Percentiles rank a stretch among this genome's conserved stretches.
These are phyloP conservation scores for Arbutus unedo DNA, from an alignment of 148 eudicot species.

Conservation along the genomic window DNA sequence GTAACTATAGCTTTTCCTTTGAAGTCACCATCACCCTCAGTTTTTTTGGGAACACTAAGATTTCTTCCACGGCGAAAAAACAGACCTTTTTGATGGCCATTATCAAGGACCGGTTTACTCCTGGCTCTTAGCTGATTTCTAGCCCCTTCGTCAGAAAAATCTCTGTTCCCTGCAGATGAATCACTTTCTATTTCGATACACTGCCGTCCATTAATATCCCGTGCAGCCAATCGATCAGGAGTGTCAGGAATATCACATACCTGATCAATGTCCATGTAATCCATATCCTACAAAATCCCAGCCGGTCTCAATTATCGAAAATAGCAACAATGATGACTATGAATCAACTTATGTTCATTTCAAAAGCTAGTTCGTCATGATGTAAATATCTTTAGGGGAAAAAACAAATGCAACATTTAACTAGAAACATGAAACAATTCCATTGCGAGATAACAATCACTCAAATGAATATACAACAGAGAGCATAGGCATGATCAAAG, in stretches of 20 bases:
- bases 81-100: slow-evolving; percentile 21
- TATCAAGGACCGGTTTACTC: slow-evolving; percentile 23
- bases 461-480: background rate
- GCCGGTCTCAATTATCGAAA: background rate
- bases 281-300: slow-evolving; percentile 34
- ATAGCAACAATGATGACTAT: background rate
- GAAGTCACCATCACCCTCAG: slow-evolving; percentile 15
- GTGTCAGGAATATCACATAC: slow-evolving; percentile 68
- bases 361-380: background rate
- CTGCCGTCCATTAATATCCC: slow-evolving; percentile 12
- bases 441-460: background rate
- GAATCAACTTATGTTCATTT: slow-evolving; percentile 1
- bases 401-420: background rate
- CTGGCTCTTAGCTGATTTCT: slow-evolving; percentile 24
- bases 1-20: slow-evolving; percentile 25
- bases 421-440: background rate
- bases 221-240: slow-evolving; percentile 49
- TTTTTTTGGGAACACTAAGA: slow-evolving; percentile 21
- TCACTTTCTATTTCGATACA: slow-evolving; percentile 12
- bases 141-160: slow-evolving; percentile 19
- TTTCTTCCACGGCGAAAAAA: slow-evolving; percentile 19
- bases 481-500: background rate
- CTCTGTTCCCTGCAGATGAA: slow-evolving; percentile 26
- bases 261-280: slow-evolving; percentile 49
- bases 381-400: background rate